Conservation (phyloP, 2,329 filamentous ascomycete genomes). For the Chalaropsis ovoidea region DNA sequence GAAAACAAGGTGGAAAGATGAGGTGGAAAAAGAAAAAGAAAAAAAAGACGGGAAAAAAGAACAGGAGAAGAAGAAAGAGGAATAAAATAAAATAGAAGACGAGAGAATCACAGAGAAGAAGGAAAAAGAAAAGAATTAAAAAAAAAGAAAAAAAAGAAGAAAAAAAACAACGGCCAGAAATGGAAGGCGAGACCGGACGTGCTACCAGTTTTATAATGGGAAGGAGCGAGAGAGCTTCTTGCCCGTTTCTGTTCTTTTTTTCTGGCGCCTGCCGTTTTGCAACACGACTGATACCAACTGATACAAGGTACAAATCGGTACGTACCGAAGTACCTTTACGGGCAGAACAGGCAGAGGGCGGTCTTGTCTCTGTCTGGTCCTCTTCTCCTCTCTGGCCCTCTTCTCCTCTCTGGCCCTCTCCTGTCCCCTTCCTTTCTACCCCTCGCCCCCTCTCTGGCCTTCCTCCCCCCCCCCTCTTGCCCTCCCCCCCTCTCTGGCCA, state of each 20-base stretch:
- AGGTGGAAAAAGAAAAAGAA: slow-evolving; percentile 25
- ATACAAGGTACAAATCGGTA: neutral
- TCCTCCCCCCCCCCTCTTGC: neutral
- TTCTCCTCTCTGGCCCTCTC: neutral
- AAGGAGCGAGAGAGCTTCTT: slow-evolving; percentile 23
- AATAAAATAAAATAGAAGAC: slow-evolving; percentile 27
- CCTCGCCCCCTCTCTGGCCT: neutral
- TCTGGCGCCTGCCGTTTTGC: neutral
- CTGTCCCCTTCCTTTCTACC: neutral
- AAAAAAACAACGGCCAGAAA: slow-evolving; percentile 28
- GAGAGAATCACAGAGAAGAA: slow-evolving; percentile 9
- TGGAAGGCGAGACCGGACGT: slow-evolving; percentile 25
- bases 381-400: too few species aligned
- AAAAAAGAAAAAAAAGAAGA: slow-evolving; percentile 21
- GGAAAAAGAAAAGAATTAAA: slow-evolving; percentile 25
- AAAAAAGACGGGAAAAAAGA: slow-evolving; percentile 25
- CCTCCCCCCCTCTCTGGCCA: neutral
- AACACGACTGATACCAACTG: neutral
- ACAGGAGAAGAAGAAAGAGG: slow-evolving; percentile 29
- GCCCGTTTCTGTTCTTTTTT: slow-evolving; percentile 3
- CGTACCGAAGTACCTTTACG: too few species aligned
- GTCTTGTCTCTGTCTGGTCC: too few species aligned
- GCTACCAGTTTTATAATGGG: slow-evolving; percentile 25
- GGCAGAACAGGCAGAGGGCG: too few species aligned
- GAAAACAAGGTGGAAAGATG: slow-evolving; percentile 26